These are phyloP conservation scores for Talaromyces piceae DNA, from an alignment of 2,329 filamentous ascomycete genomes.

Conservation along the genomic window DNA sequence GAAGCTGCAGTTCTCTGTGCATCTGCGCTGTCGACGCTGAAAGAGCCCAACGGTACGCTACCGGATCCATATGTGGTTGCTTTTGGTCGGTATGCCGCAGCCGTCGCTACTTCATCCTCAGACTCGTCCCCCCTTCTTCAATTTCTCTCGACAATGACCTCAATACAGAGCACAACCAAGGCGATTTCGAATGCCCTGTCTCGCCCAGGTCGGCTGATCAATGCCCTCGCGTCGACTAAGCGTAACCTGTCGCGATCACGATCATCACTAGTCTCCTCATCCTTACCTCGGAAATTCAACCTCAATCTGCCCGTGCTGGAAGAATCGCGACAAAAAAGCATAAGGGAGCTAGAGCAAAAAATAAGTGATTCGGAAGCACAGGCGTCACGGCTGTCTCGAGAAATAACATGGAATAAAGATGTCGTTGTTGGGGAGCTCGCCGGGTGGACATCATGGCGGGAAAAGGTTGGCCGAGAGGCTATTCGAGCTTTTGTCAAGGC, in stretches of 20 bases:
- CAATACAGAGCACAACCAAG: conserved; percentile 74
- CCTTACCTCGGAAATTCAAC: conserved; percentile 40
- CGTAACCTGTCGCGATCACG: conserved; percentile 72
- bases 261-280: conserved; percentile 61
- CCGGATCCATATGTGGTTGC: conserved; percentile 61
- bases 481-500: conserved; percentile 68
- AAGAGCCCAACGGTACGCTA: conserved; percentile 51
- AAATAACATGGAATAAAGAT: conserved; percentile 86
- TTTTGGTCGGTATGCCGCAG: conserved; percentile 62
- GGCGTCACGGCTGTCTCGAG: conserved; percentile 64
- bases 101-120: conserved; percentile 51
- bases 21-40: conserved; percentile 45
- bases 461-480: conserved; percentile 65
- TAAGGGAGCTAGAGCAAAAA: conserved; percentile 77
- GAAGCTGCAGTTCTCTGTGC: conserved; percentile 36
- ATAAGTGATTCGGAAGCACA: conserved; percentile 64
- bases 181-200: conserved; percentile 74
- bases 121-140: conserved; percentile 65
- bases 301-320: conserved; percentile 54
- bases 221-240: conserved; percentile 64
- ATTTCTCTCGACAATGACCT: conserved; percentile 69
- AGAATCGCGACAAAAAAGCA: conserved; percentile 73
- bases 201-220: conserved; percentile 70
- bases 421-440: conserved; percentile 87
- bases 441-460: conserved; percentile 87